Percentiles rank a stretch among this genome's conserved stretches.
Evolutionary conservation across 768 basidiomycete genomes (phyloP).

Genomic region (Gloeopeniophorella convolvens): DNA sequence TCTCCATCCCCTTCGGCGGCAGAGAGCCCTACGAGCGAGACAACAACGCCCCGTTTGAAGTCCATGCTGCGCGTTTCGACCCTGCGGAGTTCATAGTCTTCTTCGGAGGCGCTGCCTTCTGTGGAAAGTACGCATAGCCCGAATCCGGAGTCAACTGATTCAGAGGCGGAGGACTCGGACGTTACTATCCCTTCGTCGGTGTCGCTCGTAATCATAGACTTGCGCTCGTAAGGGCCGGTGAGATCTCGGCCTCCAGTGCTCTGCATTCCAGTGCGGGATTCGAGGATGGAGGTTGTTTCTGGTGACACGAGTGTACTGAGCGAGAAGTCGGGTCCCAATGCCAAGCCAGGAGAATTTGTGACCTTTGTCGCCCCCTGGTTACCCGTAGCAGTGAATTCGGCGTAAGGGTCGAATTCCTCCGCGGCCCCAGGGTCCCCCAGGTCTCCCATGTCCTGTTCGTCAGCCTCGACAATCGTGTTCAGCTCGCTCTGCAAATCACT

Average conservation of each 20-base stretch:
- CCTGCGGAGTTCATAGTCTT: slow-evolving; percentile 4
- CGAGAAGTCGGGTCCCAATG: background rate
- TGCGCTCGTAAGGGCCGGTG: background rate
- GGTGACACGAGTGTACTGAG: slow-evolving; percentile 5
- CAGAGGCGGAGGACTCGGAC: background rate
- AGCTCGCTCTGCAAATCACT: background rate
- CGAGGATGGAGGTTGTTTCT: slow-evolving; percentile 4
- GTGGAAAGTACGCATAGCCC: slow-evolving; percentile 2
- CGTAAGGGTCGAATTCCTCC: background rate
- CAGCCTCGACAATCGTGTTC: background rate
- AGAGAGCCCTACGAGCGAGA: slow-evolving; percentile 3
- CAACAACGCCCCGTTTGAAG: slow-evolving; percentile 3
- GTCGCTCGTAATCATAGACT: background rate
- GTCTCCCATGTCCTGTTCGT: background rate
- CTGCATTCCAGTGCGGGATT: background rate
- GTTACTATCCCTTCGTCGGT: background rate
- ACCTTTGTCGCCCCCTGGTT: background rate
- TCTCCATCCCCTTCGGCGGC: background rate
- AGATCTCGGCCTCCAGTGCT: background rate
- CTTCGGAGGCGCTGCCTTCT: slow-evolving; percentile 10
- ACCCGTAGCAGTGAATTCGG: background rate
- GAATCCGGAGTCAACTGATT: slow-evolving; percentile 3
- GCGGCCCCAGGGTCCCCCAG: background rate
- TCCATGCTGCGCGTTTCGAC: slow-evolving; percentile 5
- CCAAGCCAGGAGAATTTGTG: slow-evolving; percentile 1